Base-by-base conservation (phyloP, 2,329 filamentous ascomycete genomes). In the Clarireedia sp. region DNA sequence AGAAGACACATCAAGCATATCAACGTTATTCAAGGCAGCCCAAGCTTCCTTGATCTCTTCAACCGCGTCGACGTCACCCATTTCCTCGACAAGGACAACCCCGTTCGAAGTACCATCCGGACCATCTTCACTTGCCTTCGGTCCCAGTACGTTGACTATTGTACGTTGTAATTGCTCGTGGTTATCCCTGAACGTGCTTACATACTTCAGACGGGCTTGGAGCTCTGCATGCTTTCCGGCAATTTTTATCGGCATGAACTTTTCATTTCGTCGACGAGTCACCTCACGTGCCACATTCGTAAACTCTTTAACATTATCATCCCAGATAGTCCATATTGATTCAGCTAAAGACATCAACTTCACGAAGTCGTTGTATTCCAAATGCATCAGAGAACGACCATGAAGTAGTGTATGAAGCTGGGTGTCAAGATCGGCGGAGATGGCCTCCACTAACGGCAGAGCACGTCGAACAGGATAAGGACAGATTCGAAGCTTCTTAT, bases 161-260 rank as follows among this genome's bases (percentile, higher is more conserved):
- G 94, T 99, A 63, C 86, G 85, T 72, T 96, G 92, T 48, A 99
- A 81, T 72, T 99, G 94, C 72, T 99, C 94, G 69, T 99, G 94
- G 67, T 97, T 96, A 66, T 92, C 88, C 24, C 94, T 85, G 75
- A 99, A 99, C 19, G 89, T 96, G 65, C 85, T 83, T 61, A 99
- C 90, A 70, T 99, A 99, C 66, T 89, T 90, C 63, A 99, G 78
- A 44, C 94, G 85, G 60, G 94, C 86, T 71, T 97, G 90, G 24
- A 94, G 88, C 69, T 92, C 88, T 40, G 83, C 85, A 69, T 99
- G 94, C 64, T 89, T 87, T 59, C 90, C 87, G 61, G 79, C 82
- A 69, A 99, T 91, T 75, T 97, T 97, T 76, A 99, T 97, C 4
- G 92, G 91, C 61, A 99, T 96, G 70, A 99, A 99, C 70, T 95